These are phyloP conservation scores for Ogataea kodamae DNA, from an alignment of 805 yeast species.

Conservation along the genomic window DNA sequence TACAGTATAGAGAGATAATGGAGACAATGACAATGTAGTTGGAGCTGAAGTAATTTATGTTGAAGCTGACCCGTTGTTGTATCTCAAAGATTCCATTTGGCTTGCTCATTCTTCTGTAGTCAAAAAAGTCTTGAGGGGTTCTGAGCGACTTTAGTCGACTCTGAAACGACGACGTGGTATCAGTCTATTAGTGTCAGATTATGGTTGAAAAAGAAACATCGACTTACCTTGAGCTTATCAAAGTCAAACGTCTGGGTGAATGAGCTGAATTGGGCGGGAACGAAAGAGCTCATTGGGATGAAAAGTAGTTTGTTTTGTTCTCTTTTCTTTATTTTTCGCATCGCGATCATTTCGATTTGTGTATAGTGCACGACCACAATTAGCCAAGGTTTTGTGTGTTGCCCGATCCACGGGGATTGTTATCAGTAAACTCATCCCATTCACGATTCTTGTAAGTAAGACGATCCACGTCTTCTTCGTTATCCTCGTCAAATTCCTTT, in stretches of 20 bases:
- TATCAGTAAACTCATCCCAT: constrained; percentile 94
- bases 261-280: constrained; percentile 36
- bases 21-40: constrained; percentile 75
- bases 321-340: constrained; percentile 8
- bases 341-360: constrained; percentile 6
- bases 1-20: constrained; percentile 68
- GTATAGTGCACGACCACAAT: constrained; percentile 3
- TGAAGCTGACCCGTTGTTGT: constrained; percentile 80
- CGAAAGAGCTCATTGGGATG: constrained; percentile 29
- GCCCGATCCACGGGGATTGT: constrained; percentile 84
- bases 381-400: constrained; percentile 66
- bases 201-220: not conserved
- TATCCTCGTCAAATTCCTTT: constrained; percentile 58
- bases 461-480: constrained; percentile 52
- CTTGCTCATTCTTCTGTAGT: constrained; percentile 74
- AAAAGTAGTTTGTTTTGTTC: constrained; percentile 3
- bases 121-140: constrained; percentile 89
- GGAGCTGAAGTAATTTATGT: constrained; percentile 78
- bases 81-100: constrained; percentile 80
- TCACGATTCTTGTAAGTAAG: constrained; percentile 74
- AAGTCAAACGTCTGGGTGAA: constrained; percentile 33
- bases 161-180: constrained; percentile 46
- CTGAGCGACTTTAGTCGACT: constrained; percentile 63
- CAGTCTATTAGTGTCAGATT: constrained; percentile 22
- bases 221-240: constrained; percentile 31